phyloP scores from a whole-genome alignment of 2,329 filamentous ascomycete genomes.

The Hymenoscyphus salicellus region DNA sequence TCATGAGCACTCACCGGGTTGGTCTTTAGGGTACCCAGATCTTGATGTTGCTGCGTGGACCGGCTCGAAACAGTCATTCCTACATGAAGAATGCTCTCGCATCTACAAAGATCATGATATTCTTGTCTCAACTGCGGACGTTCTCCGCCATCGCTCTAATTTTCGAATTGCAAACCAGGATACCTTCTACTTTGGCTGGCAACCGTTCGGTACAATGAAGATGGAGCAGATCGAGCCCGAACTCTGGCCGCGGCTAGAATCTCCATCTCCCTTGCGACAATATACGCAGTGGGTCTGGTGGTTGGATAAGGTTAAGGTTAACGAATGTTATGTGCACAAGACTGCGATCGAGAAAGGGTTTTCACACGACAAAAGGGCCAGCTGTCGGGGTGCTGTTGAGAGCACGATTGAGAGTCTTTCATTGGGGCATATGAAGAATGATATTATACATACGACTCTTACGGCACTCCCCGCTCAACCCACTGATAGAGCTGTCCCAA shows the following conservation, averaged over 20 bases:
- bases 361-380: constrained; percentile 2
- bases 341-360: constrained; percentile 9
- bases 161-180: constrained; percentile 7
- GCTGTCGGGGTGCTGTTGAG: neutral
- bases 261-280: neutral
- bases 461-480: neutral
- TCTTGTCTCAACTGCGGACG: too few relatives aligned
- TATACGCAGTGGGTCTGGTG: constrained; percentile 10
- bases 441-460: neutral
- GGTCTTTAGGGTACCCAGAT: too few relatives aligned
- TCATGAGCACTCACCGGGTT: too few relatives aligned
- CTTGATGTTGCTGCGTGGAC: too few relatives aligned
- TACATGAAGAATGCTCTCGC: too few relatives aligned
- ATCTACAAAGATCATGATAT: too few relatives aligned
- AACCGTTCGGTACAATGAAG: constrained; percentile 5
- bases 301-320: constrained; percentile 6
- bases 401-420: neutral
- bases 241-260: constrained; percentile 3
- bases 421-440: neutral
- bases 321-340: neutral
- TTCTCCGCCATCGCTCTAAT: neutral
- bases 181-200: constrained; percentile 8
- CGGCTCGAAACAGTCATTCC: too few relatives aligned
- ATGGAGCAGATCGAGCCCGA: neutral
- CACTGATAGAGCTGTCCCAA: neutral